A percentile compares a stretch with the other conserved stretches of the same genome.
Conservation (phyloP, 768 basidiomycete genomes). For the Galerina marginata region DNA sequence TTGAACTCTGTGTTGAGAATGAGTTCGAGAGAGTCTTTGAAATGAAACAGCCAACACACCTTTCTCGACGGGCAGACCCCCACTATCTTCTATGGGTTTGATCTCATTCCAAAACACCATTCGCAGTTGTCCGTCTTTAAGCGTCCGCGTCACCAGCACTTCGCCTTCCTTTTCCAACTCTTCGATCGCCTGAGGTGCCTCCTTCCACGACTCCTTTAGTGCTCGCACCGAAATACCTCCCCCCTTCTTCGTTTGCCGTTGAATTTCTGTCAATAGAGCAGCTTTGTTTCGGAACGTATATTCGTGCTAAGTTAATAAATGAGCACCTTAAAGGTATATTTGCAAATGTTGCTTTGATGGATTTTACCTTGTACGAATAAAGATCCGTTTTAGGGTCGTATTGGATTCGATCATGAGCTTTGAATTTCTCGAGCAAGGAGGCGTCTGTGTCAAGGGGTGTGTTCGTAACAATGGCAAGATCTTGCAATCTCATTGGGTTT, state of each 20-base stretch:
- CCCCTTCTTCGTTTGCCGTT: conserved; percentile 81
- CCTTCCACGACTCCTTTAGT: conserved; percentile 91
- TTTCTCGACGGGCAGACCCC: conserved; percentile 78
- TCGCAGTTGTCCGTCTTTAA: conserved; percentile 80
- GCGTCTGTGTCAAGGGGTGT: conserved; percentile 77
- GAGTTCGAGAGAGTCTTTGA: conserved; percentile 11
- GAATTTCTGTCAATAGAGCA: conserved; percentile 83
- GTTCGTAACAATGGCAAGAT: conserved; percentile 81
- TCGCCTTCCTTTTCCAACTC: conserved; percentile 91
- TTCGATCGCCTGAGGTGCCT: conserved; percentile 81
- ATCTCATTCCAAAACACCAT: conserved; percentile 94
- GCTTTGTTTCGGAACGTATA: conserved; percentile 86
- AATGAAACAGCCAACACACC: conserved; percentile 48
- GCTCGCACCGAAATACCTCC: conserved; percentile 85
- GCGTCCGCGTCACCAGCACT: conserved; percentile 84
- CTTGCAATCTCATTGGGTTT: conserved; percentile 86
- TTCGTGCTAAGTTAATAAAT: conserved; percentile 63
- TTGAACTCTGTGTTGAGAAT: conserved; percentile 67
- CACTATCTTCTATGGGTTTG: conserved; percentile 74
- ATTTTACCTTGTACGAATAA: conserved; percentile 81
- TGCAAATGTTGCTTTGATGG: not conserved
- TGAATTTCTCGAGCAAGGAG: conserved; percentile 80
- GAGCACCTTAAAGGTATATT: not conserved
- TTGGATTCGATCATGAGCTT: conserved; percentile 76
- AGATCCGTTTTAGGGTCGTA: conserved; percentile 86